Conservation (phyloP, 805 yeast genomes). For the Metschnikowia amazonensis region DNA sequence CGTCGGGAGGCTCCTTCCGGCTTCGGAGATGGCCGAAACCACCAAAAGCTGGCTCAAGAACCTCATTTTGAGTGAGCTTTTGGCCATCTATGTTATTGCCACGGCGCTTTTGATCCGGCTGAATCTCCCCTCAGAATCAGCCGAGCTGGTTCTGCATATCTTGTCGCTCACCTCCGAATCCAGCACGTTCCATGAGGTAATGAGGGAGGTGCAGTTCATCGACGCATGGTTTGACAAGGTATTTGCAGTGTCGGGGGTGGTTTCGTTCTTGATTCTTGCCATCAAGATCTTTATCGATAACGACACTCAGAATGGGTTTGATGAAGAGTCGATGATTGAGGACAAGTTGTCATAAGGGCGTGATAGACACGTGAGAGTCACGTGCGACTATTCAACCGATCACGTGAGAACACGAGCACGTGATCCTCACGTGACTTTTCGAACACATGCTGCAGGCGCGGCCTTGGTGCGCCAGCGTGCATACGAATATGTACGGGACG, state of each 20-base stretch:
- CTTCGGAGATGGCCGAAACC: conserved; percentile 16
- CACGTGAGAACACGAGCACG: background rate
- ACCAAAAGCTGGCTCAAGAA: conserved; percentile 32
- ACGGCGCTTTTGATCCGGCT: conserved; percentile 49
- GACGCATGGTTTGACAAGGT: conserved; percentile 53
- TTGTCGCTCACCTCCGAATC: conserved; percentile 26
- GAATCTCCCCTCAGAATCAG: conserved; percentile 43
- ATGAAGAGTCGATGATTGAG: conserved; percentile 36
- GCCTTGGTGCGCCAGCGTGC: too few species aligned
- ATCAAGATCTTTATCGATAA: conserved; percentile 18
- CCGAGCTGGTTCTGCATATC: conserved; percentile 38
- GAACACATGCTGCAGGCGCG: conserved; percentile 1
- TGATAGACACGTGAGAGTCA: background rate
- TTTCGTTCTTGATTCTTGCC: conserved; percentile 27
- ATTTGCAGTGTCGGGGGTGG: conserved; percentile 42
- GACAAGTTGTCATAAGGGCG: conserved; percentile 12
- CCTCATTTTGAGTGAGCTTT: conserved; percentile 41
- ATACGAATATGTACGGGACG: background rate
- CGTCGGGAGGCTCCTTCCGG: conserved; percentile 33
- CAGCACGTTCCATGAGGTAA: conserved; percentile 19
- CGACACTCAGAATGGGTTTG: conserved; percentile 23
- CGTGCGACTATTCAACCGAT: background rate
- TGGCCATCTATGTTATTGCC: conserved; percentile 50
- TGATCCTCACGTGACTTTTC: too few species aligned
- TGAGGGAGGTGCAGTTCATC: conserved; percentile 42